Evolutionary conservation across 257 asterid species (phyloP), one percentile per base, ranked within the genome.

Genomic region (Rhazya stricta): DNA sequence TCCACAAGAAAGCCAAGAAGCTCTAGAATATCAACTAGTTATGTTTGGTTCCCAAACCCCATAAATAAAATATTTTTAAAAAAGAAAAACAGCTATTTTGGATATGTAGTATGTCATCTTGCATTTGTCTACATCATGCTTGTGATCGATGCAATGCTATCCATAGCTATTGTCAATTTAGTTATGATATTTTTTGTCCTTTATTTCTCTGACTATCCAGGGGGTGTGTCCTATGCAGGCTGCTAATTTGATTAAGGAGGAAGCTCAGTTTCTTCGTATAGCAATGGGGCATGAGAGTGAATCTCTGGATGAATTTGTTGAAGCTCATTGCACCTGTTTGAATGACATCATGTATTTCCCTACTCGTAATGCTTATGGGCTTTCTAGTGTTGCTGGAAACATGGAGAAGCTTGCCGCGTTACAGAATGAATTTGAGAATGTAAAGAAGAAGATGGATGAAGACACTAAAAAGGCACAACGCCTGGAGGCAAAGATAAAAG

Each of bases 211-310:
- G 29, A 65, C 48, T 16, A 36, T 63, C 27, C n/a, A 8, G 39
- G 9, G 34, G 70, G 6, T 25, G 42, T 71, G 25, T 71, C 19
- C 12, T 50, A 32, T 69, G 89, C 84, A 94, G 98, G 96, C 99
- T 39, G 95, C 88, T 67, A 71, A 83, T 76, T 83, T 91, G 77
- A 90, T 95, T 58, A 79, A 84, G 85, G 87, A 84, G 0, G 98
- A 91, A 79, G 81, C 80, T 75, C 80, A 81, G 53, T 85, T 82
- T 84, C 86, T 93, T 67, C 81, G 90, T 72, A 82, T 83, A 37
- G 90, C 97, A 69, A 86, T 95, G 97, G 97, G 99, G 50, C 98
- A 95, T 72, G 96, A 88, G 84, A 83, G 79, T 74, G 96, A 91
- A 80, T 83, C 98, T 51, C 74, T 89, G 48, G 96, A 91, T 77